phyloP scores from a whole-genome alignment of 2,329 filamentous ascomycete species.

The Cercospora sojina region DNA sequence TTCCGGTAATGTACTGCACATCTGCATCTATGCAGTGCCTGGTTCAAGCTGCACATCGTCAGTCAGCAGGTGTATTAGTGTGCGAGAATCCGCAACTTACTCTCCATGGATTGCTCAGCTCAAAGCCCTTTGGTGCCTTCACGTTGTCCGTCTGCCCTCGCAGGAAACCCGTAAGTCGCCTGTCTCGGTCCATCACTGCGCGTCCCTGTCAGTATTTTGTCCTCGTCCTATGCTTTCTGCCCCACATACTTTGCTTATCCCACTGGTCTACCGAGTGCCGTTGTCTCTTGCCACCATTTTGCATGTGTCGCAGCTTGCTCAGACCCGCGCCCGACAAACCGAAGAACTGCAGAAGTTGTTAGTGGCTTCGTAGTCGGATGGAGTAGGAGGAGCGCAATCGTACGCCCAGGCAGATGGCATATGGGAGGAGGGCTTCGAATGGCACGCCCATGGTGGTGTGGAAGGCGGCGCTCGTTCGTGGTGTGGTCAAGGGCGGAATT shows the following conservation, averaged over 20 bases:
- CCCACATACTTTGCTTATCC: constrained; percentile 57
- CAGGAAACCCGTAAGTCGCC: constrained; percentile 60
- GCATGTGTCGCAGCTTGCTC: constrained; percentile 57
- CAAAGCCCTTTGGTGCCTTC: constrained; percentile 61
- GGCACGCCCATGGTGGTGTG: constrained; percentile 58
- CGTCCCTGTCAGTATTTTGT: background rate
- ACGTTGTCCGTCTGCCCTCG: constrained; percentile 62
- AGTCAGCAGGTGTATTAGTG: constrained; percentile 3
- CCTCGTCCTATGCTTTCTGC: background rate
- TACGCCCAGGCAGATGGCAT: constrained; percentile 63
- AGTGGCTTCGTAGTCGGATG: constrained; percentile 9
- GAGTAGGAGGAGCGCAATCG: constrained; percentile 6
- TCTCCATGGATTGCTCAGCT: constrained; percentile 67
- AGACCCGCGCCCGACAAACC: constrained; percentile 59
- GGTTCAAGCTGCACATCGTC: constrained; percentile 13
- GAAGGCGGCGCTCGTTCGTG: constrained; percentile 6
- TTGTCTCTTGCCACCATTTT: constrained; percentile 62
- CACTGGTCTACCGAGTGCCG: constrained; percentile 62
- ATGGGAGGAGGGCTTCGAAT: constrained; percentile 64
- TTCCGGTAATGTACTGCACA: background rate
- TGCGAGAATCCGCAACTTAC: constrained; percentile 45
- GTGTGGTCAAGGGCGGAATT: background rate
- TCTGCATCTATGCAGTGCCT: constrained; percentile 10
- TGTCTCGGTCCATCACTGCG: constrained; percentile 66
- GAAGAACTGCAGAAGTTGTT: constrained; percentile 54